Evolutionary conservation across 192 early-diverging fungal genomes (phyloP).

Genomic region (Backusella sp.): DNA sequence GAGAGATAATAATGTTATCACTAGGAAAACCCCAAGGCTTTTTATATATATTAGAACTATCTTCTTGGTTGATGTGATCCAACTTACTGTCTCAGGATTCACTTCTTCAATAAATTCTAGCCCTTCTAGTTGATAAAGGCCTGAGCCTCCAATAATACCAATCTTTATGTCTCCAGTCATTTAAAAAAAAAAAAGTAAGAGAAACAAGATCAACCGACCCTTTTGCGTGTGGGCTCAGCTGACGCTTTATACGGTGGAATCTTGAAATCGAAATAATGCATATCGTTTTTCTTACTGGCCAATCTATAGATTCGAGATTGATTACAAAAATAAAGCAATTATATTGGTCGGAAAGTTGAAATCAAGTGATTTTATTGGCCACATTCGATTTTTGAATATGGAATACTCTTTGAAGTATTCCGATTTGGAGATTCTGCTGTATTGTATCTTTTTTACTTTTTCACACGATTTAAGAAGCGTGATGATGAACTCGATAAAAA

Average conservation of each 20-base stretch:
- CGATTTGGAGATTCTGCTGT: too few relatives aligned
- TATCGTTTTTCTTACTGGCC: too few relatives aligned
- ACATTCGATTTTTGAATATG: too few relatives aligned
- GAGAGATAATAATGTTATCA: constrained; percentile 81
- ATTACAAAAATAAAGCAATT: too few relatives aligned
- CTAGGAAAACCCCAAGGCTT: constrained; percentile 88
- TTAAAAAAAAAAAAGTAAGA: not conserved
- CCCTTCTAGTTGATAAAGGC: constrained; percentile 77
- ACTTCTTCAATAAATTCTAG: constrained; percentile 65
- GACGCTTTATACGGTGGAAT: not conserved
- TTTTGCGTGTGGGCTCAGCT: not conserved
- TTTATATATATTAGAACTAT: not conserved
- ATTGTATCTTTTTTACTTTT: too few relatives aligned
- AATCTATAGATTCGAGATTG: too few relatives aligned
- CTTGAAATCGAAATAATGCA: too few relatives aligned
- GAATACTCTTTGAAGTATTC: too few relatives aligned
- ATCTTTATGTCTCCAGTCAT: constrained; percentile 62
- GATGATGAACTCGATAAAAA: too few relatives aligned
- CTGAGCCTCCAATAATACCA: constrained; percentile 94
- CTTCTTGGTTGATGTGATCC: not conserved
- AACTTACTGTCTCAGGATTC: constrained; percentile 77
- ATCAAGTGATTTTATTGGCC: too few relatives aligned
- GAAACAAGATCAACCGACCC: not conserved
- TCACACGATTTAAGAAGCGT: too few relatives aligned
- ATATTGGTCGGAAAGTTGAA: too few relatives aligned